Evolutionary conservation across 148 eudicot species (phyloP), one percentile per base, ranked within the genome.

Genomic region (Mesembryanthemum crystallinum): DNA sequence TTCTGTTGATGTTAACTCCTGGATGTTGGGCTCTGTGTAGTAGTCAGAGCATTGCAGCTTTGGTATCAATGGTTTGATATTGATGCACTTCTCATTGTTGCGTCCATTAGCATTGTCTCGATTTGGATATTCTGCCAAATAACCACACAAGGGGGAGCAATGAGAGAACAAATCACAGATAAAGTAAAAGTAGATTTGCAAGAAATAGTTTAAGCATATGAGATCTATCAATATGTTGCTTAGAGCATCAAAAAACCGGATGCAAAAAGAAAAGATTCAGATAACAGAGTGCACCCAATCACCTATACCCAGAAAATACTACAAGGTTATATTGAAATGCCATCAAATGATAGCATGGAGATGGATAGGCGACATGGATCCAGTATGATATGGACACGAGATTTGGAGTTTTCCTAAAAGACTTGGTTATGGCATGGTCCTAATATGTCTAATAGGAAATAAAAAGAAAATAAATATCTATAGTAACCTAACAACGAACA

Each of bases 21-120:
- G 61, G 43, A 90, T 82, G 45, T 49, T 64, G 24, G 94, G 94
- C 42, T 87, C 78, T 4, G 87, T 87, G 73, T 86, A 89, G 69
- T 92, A 88, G 61, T 85, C 89, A 33, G 80, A 63, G 65, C 69
- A 77, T 43, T 64, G 67, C 37, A 92, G 89, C 82, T 87, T 86
- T 75, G 93, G 91, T 77, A 87, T 60, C 75, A 82, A 60, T 58
- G 70, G 75, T 33, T 61, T 54, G 33, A 68, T 30, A 25, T 76
- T 72, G 23, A 33, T n/a, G 57, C 11, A 47, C 4, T n/a, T 58
- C 62, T 58, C 25, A 1, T 4, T 24, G 28, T 7, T 21, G 4
- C 4, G 28, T 21, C 25, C 10, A 43, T 30, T 42, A 24, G 81
- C 27, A 14, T 65, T 35, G 32, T 30, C 49, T 75, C 21, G 63